phyloP scores from a whole-genome alignment of 306 rosid genomes.

The Senna tora region DNA sequence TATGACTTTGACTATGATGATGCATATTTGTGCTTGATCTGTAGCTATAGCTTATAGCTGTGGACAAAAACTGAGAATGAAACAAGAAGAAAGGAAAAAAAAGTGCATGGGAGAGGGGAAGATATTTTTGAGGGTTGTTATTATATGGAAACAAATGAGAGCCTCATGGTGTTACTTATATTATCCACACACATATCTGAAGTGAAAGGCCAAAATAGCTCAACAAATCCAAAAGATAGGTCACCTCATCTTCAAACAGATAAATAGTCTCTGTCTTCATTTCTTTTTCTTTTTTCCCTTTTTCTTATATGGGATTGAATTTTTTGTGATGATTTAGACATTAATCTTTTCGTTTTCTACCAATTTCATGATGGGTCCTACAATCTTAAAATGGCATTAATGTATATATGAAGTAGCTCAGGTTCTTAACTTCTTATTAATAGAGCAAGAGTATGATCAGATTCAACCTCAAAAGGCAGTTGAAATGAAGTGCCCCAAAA shows the following conservation, averaged over 20 bases:
- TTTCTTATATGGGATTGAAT: not conserved
- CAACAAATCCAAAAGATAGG: slow-evolving; percentile 51
- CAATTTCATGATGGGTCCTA: slow-evolving; percentile 45
- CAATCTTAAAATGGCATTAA: slow-evolving; percentile 45
- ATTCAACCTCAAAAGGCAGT: too few species aligned
- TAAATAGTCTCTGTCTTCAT: slow-evolving; percentile 29
- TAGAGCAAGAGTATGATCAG: too few species aligned
- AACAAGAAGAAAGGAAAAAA: slow-evolving; percentile 35
- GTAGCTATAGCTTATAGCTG: slow-evolving; percentile 12
- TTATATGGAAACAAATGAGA: slow-evolving; percentile 16
- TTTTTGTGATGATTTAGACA: slow-evolving; percentile 29
- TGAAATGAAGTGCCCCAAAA: not conserved
- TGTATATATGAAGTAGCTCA: slow-evolving; percentile 39
- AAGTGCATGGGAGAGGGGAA: slow-evolving; percentile 41
- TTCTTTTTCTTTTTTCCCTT: not conserved
- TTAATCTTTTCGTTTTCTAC: slow-evolving; percentile 31
- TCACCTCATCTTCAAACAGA: slow-evolving; percentile 37
- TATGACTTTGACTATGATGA: slow-evolving; percentile 7
- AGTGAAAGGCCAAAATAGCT: slow-evolving; percentile 89
- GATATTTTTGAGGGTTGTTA: slow-evolving; percentile 45
- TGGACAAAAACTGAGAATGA: slow-evolving; percentile 50
- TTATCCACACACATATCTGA: slow-evolving; percentile 76
- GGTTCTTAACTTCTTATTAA: too few species aligned
- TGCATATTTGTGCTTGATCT: slow-evolving; percentile 39
- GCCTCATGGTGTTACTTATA: slow-evolving; percentile 8